These are phyloP conservation scores for Tausonia pullulans DNA, from an alignment of 1,284 basidiomycete species.

Conservation along the genomic window DNA sequence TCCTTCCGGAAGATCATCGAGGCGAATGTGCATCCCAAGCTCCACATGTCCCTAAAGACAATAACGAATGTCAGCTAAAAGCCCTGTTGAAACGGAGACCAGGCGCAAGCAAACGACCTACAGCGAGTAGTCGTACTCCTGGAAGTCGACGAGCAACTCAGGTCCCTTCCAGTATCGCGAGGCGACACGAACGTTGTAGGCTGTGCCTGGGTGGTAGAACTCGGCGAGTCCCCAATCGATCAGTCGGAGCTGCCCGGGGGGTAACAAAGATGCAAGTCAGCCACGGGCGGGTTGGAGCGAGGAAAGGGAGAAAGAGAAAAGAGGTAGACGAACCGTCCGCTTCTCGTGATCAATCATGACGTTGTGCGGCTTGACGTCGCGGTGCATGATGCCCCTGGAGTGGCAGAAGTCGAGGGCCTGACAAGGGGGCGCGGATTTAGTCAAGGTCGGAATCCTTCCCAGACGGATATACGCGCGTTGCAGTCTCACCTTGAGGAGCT, in stretches of 20 bases:
- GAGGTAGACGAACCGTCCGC: constrained; percentile 54
- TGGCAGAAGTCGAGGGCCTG: constrained; percentile 95
- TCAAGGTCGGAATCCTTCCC: too few relatives aligned
- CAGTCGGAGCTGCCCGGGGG: constrained; percentile 56
- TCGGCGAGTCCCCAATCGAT: constrained; percentile 99
- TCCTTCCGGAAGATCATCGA: neutral
- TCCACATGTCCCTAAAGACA: constrained; percentile 72
- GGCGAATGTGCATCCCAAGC: constrained; percentile 95
- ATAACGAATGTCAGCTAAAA: too few relatives aligned
- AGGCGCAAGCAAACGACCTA: too few relatives aligned
- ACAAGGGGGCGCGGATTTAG: neutral
- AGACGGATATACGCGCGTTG: neutral
- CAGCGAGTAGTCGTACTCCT: constrained; percentile 91
- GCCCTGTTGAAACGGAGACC: too few relatives aligned
- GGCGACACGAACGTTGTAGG: constrained; percentile 96
- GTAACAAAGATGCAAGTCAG: too few relatives aligned
- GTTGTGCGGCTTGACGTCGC: constrained; percentile 98
- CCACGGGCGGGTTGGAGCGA: too few relatives aligned
- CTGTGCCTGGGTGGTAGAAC: constrained; percentile 70
- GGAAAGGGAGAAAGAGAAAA: neutral
- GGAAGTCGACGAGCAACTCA: constrained; percentile 93
- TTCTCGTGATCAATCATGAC: constrained; percentile 99
- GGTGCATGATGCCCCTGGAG: constrained; percentile 97
- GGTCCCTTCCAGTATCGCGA: constrained; percentile 98
- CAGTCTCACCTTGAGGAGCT: constrained; percentile 70